Percentiles rank a stretch among this genome's conserved stretches.
These are phyloP conservation scores for Phytopythium mirpurense DNA, from an alignment of 352 stramenopile species.

Conservation along the genomic window DNA sequence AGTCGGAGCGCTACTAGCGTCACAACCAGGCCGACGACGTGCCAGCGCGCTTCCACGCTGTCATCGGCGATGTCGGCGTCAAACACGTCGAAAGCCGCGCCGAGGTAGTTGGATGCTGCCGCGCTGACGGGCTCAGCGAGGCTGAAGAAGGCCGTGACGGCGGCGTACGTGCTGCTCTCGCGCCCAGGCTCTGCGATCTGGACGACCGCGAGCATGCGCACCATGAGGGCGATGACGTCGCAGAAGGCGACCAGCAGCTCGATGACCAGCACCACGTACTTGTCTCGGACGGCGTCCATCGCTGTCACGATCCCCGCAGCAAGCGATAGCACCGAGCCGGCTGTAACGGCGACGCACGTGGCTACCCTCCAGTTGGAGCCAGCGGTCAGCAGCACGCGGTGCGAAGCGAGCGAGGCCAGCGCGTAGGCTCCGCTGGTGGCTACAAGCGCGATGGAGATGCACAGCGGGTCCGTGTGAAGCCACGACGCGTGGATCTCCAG, in stretches of 20 bases:
- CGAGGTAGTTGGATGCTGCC: conserved; percentile 52
- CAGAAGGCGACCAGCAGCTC: conserved; percentile 50
- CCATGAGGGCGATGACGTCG: conserved; percentile 64
- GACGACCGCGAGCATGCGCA: conserved; percentile 72
- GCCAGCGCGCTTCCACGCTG: conserved; percentile 40
- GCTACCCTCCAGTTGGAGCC: conserved; percentile 45
- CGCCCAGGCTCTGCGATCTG: conserved; percentile 69
- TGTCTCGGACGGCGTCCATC: conserved; percentile 54
- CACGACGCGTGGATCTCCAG: conserved; percentile 59
- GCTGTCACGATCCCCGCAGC: conserved; percentile 38
- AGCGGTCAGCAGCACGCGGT: conserved; percentile 45
- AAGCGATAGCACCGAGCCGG: conserved; percentile 29
- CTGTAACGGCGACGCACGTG: conserved; percentile 41
- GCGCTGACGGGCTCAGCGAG: conserved; percentile 57
- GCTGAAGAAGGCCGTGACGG: conserved; percentile 77
- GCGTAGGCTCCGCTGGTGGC: conserved; percentile 48
- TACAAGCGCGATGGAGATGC: conserved; percentile 53
- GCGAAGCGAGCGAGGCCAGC: conserved; percentile 45
- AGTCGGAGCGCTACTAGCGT: conserved; percentile 52
- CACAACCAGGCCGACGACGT: conserved; percentile 47
- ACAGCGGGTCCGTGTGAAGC: conserved; percentile 56
- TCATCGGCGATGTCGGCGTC: conserved; percentile 53
- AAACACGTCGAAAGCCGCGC: conserved; percentile 49
- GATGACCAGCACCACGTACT: conserved; percentile 58
- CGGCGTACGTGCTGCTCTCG: conserved; percentile 73